phyloP scores from a whole-genome alignment of 2,329 filamentous ascomycete genomes.

The Exophiala sideris region DNA sequence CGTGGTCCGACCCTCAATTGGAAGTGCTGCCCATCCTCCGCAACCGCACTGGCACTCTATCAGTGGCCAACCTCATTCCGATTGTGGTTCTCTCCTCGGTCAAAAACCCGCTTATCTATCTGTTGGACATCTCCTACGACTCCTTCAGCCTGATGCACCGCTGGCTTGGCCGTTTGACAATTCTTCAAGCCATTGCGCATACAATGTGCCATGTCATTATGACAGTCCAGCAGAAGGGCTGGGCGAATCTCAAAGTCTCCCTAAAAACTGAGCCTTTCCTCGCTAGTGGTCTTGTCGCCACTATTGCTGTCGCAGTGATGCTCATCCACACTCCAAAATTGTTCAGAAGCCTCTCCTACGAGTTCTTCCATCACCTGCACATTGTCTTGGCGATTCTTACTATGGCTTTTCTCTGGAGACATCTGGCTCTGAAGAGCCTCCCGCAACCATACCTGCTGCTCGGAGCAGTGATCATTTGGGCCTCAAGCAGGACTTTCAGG shows the following conservation, averaged over 20 bases:
- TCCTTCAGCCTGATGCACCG: slow-evolving; percentile 63
- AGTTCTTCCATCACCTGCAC: slow-evolving; percentile 88
- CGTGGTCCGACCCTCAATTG: slow-evolving; percentile 36
- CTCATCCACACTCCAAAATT: slow-evolving; percentile 71
- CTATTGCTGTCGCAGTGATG: slow-evolving; percentile 62
- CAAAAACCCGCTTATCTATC: slow-evolving; percentile 43
- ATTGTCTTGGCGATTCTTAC: slow-evolving; percentile 68
- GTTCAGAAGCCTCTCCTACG: slow-evolving; percentile 90
- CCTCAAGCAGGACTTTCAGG: slow-evolving; percentile 64
- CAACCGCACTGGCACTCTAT: slow-evolving; percentile 42
- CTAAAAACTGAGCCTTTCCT: slow-evolving; percentile 34
- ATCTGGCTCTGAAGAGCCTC: slow-evolving; percentile 59
- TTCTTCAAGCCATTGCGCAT: slow-evolving; percentile 68
- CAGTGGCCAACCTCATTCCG: slow-evolving; percentile 44
- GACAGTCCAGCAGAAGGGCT: slow-evolving; percentile 49
- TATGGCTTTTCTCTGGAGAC: slow-evolving; percentile 72
- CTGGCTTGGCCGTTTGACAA: slow-evolving; percentile 72
- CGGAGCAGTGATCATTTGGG: slow-evolving; percentile 73
- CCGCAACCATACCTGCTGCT: slow-evolving; percentile 73
- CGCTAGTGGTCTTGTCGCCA: slow-evolving; percentile 41
- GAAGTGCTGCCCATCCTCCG: slow-evolving; percentile 39
- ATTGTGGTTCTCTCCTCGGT: slow-evolving; percentile 42
- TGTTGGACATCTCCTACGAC: slow-evolving; percentile 44
- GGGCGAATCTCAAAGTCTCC: slow-evolving; percentile 33
- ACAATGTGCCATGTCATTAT: slow-evolving; percentile 71